phyloP scores from a whole-genome alignment of 2,329 filamentous ascomycete genomes.

The Calonectria hawksworthii region DNA sequence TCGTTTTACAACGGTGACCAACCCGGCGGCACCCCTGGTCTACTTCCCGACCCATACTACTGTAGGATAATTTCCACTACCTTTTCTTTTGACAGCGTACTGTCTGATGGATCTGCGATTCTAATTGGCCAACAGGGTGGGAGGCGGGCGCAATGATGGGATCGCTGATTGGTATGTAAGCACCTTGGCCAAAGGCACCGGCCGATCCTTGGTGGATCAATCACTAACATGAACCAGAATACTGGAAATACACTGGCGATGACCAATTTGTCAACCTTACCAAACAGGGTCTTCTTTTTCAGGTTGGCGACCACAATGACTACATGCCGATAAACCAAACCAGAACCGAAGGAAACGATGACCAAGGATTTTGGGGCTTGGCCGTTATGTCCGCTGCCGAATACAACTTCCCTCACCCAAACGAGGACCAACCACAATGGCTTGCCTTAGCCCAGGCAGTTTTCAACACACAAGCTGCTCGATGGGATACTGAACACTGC shows the following conservation, averaged over 20 bases:
- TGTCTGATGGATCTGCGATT: constrained; percentile 4
- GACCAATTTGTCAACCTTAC: constrained; percentile 77
- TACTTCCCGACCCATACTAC: constrained; percentile 68
- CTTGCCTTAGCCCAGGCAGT: constrained; percentile 82
- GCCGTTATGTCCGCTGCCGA: constrained; percentile 80
- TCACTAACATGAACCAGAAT: constrained; percentile 62
- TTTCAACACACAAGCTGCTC: constrained; percentile 82
- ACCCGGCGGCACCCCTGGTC: constrained; percentile 64
- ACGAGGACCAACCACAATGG: constrained; percentile 72
- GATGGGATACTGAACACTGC: constrained; percentile 80
- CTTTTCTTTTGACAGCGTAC: not conserved
- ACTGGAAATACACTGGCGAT: constrained; percentile 88
- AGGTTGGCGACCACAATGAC: constrained; percentile 79
- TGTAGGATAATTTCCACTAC: constrained; percentile 55
- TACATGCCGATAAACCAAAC: constrained; percentile 85
- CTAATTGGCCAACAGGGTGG: constrained; percentile 66
- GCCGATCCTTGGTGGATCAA: not conserved
- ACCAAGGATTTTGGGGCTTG: constrained; percentile 82
- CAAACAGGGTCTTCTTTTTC: constrained; percentile 78
- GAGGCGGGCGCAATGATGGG: constrained; percentile 81
- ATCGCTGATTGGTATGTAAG: constrained; percentile 65
- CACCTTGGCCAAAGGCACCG: not conserved
- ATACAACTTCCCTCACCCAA: constrained; percentile 74
- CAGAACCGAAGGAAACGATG: constrained; percentile 78
- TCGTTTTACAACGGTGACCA: constrained; percentile 61